These are phyloP conservation scores for Trametes meyenii DNA, from an alignment of 768 basidiomycete genomes.

Conservation along the genomic window DNA sequence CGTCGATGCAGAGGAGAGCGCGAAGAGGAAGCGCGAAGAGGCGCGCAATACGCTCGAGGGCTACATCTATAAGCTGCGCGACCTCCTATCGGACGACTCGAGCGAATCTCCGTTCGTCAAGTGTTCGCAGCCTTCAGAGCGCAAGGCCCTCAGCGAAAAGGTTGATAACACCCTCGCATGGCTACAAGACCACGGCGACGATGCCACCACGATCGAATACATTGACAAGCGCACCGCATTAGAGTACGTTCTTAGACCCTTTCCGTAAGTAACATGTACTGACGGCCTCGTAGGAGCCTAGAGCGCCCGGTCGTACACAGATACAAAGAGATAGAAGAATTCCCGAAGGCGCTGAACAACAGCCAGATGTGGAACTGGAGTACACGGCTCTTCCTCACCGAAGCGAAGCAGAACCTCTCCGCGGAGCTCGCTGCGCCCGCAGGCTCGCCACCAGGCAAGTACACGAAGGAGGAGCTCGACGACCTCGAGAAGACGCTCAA, in stretches of 20 bases:
- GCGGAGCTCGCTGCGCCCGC: conserved; percentile 58
- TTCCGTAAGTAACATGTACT: not conserved
- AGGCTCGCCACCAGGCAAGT: conserved; percentile 57
- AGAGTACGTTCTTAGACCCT: conserved; percentile 62
- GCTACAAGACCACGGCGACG: conserved; percentile 84
- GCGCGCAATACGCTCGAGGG: conserved; percentile 89
- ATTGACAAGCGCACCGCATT: conserved; percentile 75
- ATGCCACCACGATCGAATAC: conserved; percentile 76
- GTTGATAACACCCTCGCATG: conserved; percentile 78
- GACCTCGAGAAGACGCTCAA: conserved; percentile 73
- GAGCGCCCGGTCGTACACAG: conserved; percentile 86
- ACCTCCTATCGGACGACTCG: conserved; percentile 68
- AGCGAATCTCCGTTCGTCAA: conserved; percentile 78
- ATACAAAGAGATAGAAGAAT: conserved; percentile 86
- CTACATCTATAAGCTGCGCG: conserved; percentile 90
- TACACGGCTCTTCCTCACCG: conserved; percentile 81
- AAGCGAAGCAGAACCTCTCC: conserved; percentile 77
- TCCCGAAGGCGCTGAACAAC: conserved; percentile 81
- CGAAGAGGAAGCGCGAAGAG: conserved; percentile 82
- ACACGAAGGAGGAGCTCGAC: conserved; percentile 86
- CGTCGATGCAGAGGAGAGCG: conserved; percentile 75
- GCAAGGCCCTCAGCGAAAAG: conserved; percentile 62
- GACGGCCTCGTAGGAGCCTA: conserved; percentile 50
- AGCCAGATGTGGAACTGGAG: conserved; percentile 89
- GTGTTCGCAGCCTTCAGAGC: conserved; percentile 77